Percentiles rank a stretch among this genome's conserved stretches.
Evolutionary conservation across 192 early-diverging fungal genomes (phyloP).

Genomic region (Phycomyces nitens): DNA sequence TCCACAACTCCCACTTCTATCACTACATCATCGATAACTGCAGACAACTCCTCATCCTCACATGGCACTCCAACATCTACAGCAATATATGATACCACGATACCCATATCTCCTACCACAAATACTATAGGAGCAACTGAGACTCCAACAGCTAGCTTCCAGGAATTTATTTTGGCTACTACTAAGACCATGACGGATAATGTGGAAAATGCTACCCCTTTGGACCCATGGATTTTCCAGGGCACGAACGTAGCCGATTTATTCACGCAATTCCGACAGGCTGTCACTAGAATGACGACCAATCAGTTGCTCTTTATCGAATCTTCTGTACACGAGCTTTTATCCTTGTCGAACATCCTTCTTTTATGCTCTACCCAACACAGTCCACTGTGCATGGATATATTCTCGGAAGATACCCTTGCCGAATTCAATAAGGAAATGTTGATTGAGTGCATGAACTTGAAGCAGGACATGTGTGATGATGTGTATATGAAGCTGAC

Average conservation of each 20-base stretch:
- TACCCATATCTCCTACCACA: too few relatives aligned
- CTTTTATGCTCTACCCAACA: slow-evolving; percentile 6
- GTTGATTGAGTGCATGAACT: slow-evolving; percentile 4
- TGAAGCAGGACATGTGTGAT: slow-evolving; percentile 8
- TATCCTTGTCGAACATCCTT: slow-evolving; percentile 4
- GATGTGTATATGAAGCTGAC: slow-evolving; percentile 6
- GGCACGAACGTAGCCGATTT: background rate
- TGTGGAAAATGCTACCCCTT: too few relatives aligned
- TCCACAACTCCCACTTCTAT: too few relatives aligned
- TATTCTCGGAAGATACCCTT: slow-evolving; percentile 4
- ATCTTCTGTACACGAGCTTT: slow-evolving; percentile 9
- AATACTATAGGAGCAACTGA: too few relatives aligned
- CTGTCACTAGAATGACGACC: slow-evolving; percentile 4
- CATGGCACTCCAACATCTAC: too few relatives aligned
- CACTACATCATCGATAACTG: too few relatives aligned
- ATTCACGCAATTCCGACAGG: slow-evolving; percentile 12
- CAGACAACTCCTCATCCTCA: too few relatives aligned
- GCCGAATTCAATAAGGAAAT: background rate
- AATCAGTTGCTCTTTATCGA: slow-evolving; percentile 11
- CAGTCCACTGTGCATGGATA: slow-evolving; percentile 7
- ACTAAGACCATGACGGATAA: too few relatives aligned
- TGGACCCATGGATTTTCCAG: slow-evolving; percentile 6
- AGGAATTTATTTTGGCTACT: too few relatives aligned
- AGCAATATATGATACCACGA: too few relatives aligned
- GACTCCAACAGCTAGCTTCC: too few relatives aligned